Evolutionary conservation across 139 green algal genomes (phyloP), one percentile per base, ranked within the genome.

Genomic region (Picochlorum sp.): DNA sequence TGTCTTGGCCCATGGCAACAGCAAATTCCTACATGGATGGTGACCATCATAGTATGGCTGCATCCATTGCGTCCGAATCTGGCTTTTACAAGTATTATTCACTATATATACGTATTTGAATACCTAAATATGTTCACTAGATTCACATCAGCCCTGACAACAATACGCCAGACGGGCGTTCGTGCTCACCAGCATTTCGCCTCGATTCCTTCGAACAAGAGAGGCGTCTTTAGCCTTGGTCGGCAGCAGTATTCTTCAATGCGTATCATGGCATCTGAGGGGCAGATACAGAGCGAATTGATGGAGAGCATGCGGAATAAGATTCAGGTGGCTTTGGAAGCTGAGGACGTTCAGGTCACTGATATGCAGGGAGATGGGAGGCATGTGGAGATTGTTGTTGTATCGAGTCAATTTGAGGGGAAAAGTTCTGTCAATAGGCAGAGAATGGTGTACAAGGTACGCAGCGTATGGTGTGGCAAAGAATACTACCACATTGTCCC

Each of bases 361-460:
- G 86, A 94, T 60, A 76, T 91, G 37, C 26, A 30, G 45, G 85
- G 86, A 8, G 86, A 94, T 58, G 85, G 84, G 3, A 73, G 82
- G 6, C 88, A 95, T 65, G 85, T 95, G 1, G 81, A 66, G 68
- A 94, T 95, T 37, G 59, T 85, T 10, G 87, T 94, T 10, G 76
- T 91, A 8, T 81, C 72, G 4, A 37, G 60, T 20, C 20, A 66
- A 4, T 95, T 95, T 73, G 87, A 87, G 59, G 88, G 79, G 50
- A 87, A 91, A 77, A 85, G 24, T 38, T 70, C 67, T 28, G 85
- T 93, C 45, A 63, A 84, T 57, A 58, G 87, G 34, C 87, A 94
- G 70, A 82, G 84, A 37, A 83, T 93, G 76, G 87, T 95, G 1
- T 95, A 90, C 76, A 94, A 94, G 83, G 85, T 88, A 59, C 50